Conservation (phyloP, 371 early-diverging fungal species). For the Enteropsectra breve region DNA sequence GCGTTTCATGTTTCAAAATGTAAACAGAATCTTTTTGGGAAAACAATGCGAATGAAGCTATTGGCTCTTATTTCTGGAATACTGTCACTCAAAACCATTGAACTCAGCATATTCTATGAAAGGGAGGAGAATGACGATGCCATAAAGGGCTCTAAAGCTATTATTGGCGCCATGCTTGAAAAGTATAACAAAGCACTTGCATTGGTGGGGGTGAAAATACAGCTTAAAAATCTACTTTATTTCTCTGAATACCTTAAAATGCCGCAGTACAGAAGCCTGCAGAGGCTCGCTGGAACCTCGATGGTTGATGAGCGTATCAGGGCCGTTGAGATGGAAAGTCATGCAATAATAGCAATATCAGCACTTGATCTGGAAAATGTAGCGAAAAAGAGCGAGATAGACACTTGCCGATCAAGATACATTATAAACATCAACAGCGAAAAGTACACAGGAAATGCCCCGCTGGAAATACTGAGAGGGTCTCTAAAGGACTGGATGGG, state of each 20-base stretch:
- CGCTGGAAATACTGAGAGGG: neutral
- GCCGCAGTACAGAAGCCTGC: neutral
- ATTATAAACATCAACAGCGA: neutral
- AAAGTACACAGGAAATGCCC: neutral
- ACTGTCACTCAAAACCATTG: neutral
- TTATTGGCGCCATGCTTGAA: neutral
- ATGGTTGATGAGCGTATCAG: neutral
- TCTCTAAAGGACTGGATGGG: neutral
- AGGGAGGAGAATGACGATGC: neutral
- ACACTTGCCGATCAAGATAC: neutral
- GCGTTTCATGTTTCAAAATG: neutral
- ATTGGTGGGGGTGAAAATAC: neutral
- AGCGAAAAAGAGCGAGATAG: neutral
- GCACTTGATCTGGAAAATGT: too few relatives aligned
- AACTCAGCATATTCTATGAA: neutral
- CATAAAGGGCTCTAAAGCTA: too few relatives aligned
- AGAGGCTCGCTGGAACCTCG: neutral
- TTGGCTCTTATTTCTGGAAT: neutral
- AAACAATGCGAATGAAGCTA: slow-evolving; percentile 2
- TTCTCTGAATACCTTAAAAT: neutral
- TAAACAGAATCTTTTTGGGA: neutral
- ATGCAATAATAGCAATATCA: too few relatives aligned
- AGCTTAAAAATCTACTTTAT: neutral
- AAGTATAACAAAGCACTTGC: neutral
- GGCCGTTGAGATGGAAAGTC: neutral